Percentiles rank a stretch among this genome's conserved stretches.
Conservation (phyloP, 169 alveolate genomes). For the Plasmodium relictum region DNA sequence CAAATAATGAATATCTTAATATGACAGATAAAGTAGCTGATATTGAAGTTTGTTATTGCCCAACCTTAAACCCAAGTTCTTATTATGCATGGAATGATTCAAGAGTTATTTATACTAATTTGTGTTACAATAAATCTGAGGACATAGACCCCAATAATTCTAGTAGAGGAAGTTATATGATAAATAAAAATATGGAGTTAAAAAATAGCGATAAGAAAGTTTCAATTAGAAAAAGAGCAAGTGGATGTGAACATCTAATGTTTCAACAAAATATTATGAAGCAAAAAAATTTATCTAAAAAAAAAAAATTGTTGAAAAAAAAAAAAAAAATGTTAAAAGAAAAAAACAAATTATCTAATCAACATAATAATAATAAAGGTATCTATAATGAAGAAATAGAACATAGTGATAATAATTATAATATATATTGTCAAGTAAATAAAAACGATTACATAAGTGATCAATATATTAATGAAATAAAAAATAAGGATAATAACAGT, state of each 20-base stretch:
- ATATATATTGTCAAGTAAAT: neutral
- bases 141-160: conserved; percentile 22
- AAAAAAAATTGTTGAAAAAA: conserved; percentile 40
- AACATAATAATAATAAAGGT: conserved; percentile 7
- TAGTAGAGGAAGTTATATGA: conserved; percentile 11
- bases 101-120: conserved; percentile 77
- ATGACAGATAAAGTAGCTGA: conserved; percentile 80
- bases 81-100: conserved; percentile 84
- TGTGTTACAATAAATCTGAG: conserved; percentile 65
- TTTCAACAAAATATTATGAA: conserved; percentile 72
- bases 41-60: conserved; percentile 82
- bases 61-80: conserved; percentile 78
- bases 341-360: conserved; percentile 7
- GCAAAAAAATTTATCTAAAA: conserved; percentile 52
- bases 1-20: conserved; percentile 79
- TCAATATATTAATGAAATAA: conserved; percentile 17
- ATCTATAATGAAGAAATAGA: neutral
- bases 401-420: neutral
- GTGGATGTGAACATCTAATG: conserved; percentile 78
- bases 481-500: conserved; percentile 15
- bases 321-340: conserved; percentile 52
- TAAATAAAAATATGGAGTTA: conserved; percentile 20
- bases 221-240: conserved; percentile 73
- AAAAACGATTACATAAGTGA: conserved; percentile 16
- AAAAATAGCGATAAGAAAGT: conserved; percentile 53